Evolutionary conservation across 768 basidiomycete genomes (phyloP).

Genomic region (Asterophora lycoperdoides): DNA sequence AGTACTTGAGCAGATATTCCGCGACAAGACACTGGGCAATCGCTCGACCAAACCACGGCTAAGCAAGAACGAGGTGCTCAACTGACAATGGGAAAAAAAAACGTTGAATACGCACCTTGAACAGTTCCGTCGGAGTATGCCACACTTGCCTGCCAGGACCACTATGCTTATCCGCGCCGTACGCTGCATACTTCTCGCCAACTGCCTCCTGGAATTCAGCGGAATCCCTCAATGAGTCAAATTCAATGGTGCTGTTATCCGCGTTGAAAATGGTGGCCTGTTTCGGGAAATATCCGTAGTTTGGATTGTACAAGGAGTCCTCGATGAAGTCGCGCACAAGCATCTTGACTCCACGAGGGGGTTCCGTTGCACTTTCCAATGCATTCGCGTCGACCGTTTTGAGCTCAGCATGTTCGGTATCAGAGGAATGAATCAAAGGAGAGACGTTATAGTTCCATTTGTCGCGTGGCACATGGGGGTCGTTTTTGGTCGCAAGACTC

Average conservation of each 20-base stretch:
- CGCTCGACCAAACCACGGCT: slow-evolving; percentile 95
- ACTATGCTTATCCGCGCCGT: slow-evolving; percentile 55
- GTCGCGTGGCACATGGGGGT: slow-evolving; percentile 36
- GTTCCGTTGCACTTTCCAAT: slow-evolving; percentile 49
- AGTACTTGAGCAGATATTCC: slow-evolving; percentile 91
- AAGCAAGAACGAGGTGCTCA: slow-evolving; percentile 8
- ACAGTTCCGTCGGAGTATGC: slow-evolving; percentile 98
- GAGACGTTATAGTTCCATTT: slow-evolving; percentile 79
- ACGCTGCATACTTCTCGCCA: slow-evolving; percentile 68
- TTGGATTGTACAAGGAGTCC: slow-evolving; percentile 92
- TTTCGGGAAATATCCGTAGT: slow-evolving; percentile 96
- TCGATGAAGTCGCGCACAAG: slow-evolving; percentile 95
- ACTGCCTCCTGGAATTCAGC: slow-evolving; percentile 79
- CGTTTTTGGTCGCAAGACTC: slow-evolving; percentile 12
- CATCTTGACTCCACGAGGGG: slow-evolving; percentile 86
- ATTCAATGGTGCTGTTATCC: slow-evolving; percentile 59
- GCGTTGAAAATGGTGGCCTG: slow-evolving; percentile 87
- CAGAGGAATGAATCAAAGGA: slow-evolving; percentile 51
- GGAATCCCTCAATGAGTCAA: slow-evolving; percentile 58
- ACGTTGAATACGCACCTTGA: slow-evolving; percentile 62
- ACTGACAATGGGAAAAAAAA: slow-evolving; percentile 5
- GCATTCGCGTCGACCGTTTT: slow-evolving; percentile 65
- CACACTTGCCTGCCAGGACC: slow-evolving; percentile 88
- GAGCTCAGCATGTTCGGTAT: slow-evolving; percentile 39
- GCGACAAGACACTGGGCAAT: slow-evolving; percentile 86